A percentile compares a stretch with the other conserved stretches of the same genome.
phyloP scores from a whole-genome alignment of 306 rosid genomes.

The Prunus fruticosa region DNA sequence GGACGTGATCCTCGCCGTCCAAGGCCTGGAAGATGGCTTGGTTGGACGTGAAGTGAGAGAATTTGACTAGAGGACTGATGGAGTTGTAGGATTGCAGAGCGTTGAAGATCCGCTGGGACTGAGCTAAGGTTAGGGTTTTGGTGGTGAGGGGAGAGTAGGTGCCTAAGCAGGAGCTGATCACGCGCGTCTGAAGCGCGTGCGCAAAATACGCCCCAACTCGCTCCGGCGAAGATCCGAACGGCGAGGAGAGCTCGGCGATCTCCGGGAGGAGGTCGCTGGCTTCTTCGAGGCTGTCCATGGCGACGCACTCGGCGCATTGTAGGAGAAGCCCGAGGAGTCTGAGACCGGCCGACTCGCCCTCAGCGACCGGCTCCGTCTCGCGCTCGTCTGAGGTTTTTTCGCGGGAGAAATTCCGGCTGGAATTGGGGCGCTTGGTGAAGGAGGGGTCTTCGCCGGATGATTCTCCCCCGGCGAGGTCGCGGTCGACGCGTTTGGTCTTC shows the following conservation, averaged over 20 bases:
- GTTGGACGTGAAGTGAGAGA: conserved; percentile 98
- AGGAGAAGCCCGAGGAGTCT: conserved; percentile 72
- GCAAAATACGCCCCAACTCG: conserved; percentile 90
- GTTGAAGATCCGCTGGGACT: conserved; percentile 72
- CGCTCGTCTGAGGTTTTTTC: conserved; percentile 32
- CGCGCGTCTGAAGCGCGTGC: conserved; percentile 89
- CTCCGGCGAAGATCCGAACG: conserved; percentile 85
- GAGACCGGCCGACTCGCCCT: conserved; percentile 61
- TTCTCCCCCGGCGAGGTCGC: conserved; percentile 21
- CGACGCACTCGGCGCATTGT: conserved; percentile 95
- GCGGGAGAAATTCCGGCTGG: conserved; percentile 30
- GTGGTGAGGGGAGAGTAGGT: conserved; percentile 56
- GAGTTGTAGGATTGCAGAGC: conserved; percentile 92
- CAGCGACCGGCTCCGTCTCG: conserved; percentile 22
- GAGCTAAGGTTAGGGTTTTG: conserved; percentile 49
- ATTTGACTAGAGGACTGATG: conserved; percentile 73
- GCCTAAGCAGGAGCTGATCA: conserved; percentile 73
- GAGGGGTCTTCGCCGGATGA: conserved; percentile 32
- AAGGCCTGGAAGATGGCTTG: conserved; percentile 92
- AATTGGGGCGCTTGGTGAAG: conserved; percentile 38
- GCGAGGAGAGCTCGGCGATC: conserved; percentile 79
- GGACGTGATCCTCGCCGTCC: conserved; percentile 91
- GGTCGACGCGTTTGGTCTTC: conserved; percentile 72
- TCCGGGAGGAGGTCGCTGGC: conserved; percentile 86
- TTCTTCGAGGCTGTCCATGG: conserved; percentile 67